Evolutionary conservation across 2,329 filamentous ascomycete species (phyloP).

Genomic region (Phyllosticta citriasiana): DNA sequence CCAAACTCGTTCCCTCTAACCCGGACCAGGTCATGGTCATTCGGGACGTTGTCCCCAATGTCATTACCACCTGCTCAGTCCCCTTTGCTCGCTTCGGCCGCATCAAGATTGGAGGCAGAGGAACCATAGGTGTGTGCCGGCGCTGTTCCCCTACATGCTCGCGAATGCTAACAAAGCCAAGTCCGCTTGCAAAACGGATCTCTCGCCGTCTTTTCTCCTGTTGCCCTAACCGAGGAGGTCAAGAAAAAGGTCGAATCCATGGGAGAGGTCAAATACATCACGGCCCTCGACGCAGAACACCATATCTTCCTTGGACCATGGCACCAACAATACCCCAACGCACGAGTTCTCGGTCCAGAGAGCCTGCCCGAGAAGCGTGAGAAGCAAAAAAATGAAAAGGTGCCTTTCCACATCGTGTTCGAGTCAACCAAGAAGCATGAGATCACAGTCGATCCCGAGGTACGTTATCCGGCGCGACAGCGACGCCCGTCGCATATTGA

Average conservation of each 20-base stretch:
- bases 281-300: conserved; percentile 84
- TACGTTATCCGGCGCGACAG: not conserved
- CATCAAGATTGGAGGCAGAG: conserved; percentile 76
- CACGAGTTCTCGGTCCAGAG: conserved; percentile 72
- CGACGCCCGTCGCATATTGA: not conserved
- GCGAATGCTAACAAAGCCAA: conserved; percentile 24
- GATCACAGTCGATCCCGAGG: conserved; percentile 53
- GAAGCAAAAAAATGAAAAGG: conserved; percentile 46
- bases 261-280: conserved; percentile 68
- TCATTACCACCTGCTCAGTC: conserved; percentile 64
- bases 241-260: conserved; percentile 49
- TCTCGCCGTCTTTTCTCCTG: conserved; percentile 85
- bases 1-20: conserved; percentile 43
- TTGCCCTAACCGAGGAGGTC: conserved; percentile 69
- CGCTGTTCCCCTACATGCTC: not conserved
- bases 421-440: conserved; percentile 22
- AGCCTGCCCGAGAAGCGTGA: conserved; percentile 75
- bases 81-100: conserved; percentile 76
- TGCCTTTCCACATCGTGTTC: conserved; percentile 58
- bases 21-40: conserved; percentile 84
- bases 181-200: conserved; percentile 68
- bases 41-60: conserved; percentile 66
- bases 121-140: conserved; percentile 59
- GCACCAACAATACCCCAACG: conserved; percentile 67
- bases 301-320: conserved; percentile 88